phyloP scores from a whole-genome alignment of 2,329 filamentous ascomycete genomes.

The Pseudopyricularia cyperi region DNA sequence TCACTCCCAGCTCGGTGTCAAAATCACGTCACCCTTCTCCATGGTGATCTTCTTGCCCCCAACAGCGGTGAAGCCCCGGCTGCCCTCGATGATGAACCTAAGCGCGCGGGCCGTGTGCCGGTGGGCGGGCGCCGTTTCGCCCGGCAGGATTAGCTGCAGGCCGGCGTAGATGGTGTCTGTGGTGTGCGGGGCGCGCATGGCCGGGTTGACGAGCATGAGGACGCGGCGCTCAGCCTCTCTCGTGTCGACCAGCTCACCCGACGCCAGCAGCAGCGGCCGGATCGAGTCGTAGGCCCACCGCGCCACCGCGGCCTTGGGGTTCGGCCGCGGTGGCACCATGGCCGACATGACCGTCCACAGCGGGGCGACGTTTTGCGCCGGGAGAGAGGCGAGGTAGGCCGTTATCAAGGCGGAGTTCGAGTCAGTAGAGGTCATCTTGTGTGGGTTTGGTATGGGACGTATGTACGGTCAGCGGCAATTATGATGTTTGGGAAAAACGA shows the following conservation, averaged over 20 bases:
- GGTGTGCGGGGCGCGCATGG: slow-evolving; percentile 29
- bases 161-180: slow-evolving; percentile 46
- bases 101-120: slow-evolving; percentile 42
- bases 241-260: slow-evolving; percentile 12
- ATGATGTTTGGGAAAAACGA: no score
- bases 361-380: background rate
- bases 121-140: slow-evolving; percentile 41
- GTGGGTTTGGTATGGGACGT: background rate
- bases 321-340: slow-evolving; percentile 3
- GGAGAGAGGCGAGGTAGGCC: slow-evolving; percentile 1
- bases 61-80: slow-evolving; percentile 42
- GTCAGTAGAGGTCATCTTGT: background rate
- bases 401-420: background rate
- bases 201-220: slow-evolving; percentile 16
- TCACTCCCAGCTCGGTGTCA: slow-evolving; percentile 45
- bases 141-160: slow-evolving; percentile 41
- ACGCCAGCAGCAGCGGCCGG: slow-evolving; percentile 11
- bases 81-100: slow-evolving; percentile 44
- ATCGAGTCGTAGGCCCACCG: slow-evolving; percentile 13
- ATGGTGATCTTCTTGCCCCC: slow-evolving; percentile 39
- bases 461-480: background rate
- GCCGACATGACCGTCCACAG: slow-evolving; percentile 3
- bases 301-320: background rate
- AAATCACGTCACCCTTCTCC: slow-evolving; percentile 37
- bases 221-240: slow-evolving; percentile 16